phyloP scores from a whole-genome alignment of 1,139 yeast genomes.

The Debaryomyces nepalensis region DNA sequence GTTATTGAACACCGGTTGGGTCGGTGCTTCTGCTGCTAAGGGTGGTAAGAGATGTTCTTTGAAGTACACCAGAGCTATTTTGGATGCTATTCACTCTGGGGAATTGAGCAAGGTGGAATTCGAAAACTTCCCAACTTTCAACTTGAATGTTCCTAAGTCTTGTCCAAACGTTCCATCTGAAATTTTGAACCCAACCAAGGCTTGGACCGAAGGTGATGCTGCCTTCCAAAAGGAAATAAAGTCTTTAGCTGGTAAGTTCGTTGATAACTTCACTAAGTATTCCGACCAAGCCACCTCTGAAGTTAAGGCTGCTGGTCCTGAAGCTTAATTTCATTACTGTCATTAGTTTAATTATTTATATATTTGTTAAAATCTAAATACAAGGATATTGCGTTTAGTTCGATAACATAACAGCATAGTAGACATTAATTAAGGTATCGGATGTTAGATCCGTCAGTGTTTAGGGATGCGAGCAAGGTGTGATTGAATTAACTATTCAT shows the following conservation, averaged over 20 bases:
- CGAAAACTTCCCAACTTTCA: conserved; percentile 86
- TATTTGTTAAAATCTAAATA: conserved; percentile 2
- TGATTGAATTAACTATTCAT: too few relatives aligned
- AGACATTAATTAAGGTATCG: too few relatives aligned
- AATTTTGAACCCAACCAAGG: conserved; percentile 83
- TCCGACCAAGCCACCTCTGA: conserved; percentile 81
- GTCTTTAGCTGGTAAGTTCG: conserved; percentile 76
- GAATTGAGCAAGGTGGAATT: conserved; percentile 77
- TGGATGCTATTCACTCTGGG: conserved; percentile 95
- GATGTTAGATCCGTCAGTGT: too few relatives aligned
- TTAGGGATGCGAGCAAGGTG: neutral
- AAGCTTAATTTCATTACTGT: conserved; percentile 25
- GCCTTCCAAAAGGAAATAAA: conserved; percentile 73
- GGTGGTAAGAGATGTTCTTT: conserved; percentile 98
- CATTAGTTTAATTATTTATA: conserved; percentile 7
- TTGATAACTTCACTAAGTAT: conserved; percentile 86
- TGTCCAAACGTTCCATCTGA: conserved; percentile 85
- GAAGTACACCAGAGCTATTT: conserved; percentile 95
- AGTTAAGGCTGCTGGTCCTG: conserved; percentile 94
- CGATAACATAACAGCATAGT: too few relatives aligned
- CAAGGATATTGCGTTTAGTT: conserved; percentile 10
- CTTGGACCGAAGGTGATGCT: conserved; percentile 76
- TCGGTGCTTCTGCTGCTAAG: conserved; percentile 87
- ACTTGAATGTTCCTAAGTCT: conserved; percentile 82
- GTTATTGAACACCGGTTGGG: conserved; percentile 99